phyloP scores from a whole-genome alignment of 306 rosid species.

The Fragaria nilgerrensis region DNA sequence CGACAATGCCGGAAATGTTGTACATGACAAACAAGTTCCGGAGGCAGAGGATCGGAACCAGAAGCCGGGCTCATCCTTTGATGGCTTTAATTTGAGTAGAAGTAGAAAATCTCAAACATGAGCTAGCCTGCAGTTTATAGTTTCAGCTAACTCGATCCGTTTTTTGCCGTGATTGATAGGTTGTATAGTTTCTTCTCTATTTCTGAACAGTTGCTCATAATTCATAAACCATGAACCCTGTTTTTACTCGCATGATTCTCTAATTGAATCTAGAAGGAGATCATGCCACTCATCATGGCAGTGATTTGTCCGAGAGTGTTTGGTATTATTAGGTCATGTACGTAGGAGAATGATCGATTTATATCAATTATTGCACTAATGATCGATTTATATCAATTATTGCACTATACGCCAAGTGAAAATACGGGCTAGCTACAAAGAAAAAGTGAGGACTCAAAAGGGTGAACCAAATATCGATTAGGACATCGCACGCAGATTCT shows the following conservation, averaged over 20 bases:
- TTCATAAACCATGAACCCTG: neutral
- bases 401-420: too few species aligned
- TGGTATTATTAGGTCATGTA: neutral
- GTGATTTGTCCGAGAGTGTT: neutral
- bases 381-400: neutral
- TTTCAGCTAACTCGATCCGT: neutral
- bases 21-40: neutral
- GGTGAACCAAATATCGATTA: neutral
- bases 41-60: neutral
- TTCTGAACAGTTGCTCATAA: neutral
- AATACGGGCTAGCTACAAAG: too few species aligned
- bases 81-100: slow-evolving; percentile 19
- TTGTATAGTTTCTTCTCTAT: neutral
- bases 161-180: neutral
- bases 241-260: neutral
- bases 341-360: neutral
- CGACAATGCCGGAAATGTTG: slow-evolving; percentile 1
- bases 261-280: neutral
- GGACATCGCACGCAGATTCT: too few species aligned
- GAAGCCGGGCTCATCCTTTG: slow-evolving; percentile 16
- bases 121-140: neutral
- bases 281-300: neutral
- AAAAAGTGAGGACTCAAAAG: neutral
- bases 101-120: neutral
- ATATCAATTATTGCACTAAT: neutral